Evolutionary conservation across 129 eudicot species (phyloP), one percentile per base, ranked within the genome.

Genomic region (Escallonia rubra): DNA sequence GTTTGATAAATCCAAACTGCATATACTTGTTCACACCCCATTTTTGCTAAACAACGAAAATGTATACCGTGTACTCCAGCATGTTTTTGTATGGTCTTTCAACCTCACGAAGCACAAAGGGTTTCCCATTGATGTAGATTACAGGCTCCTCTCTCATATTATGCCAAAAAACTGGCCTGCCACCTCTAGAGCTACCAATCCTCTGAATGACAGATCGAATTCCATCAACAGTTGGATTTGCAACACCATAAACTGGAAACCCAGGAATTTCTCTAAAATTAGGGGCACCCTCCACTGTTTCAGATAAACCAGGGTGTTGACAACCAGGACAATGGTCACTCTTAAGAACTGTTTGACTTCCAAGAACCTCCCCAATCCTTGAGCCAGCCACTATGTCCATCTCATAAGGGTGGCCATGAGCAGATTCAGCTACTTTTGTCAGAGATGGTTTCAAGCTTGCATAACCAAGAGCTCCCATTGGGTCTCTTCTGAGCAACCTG

Each of bases 111-210:
- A 92, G 98, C 70, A 92, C 98, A 55, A 92, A 92, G 40, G 98
- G 98, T 72, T 84, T 92, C 49, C 98, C 98, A 59, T 88, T 92
- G 38, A 92, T 92, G 86, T 92, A 92, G 60, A 92, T 85, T 66
- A 92, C 95, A 39, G 96, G 98, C 63, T 92, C 98, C 83, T 92
- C 98, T 77, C 98, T 77, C 98, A 92, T 92, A 75, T 92, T 92
- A 72, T 92, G 98, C 98, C 98, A 92, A 73, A 92, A 82, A 65
- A 92, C 87, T 9, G 98, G 87, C 41, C 98, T 80, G 52, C 91
- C 98, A 41, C 74, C 83, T 74, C 60, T 85, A 53, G 84, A 78
- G 80, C 96, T 82, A 69, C 98, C 91, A 58, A 92, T 81, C 65
- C 95, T 79, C 74, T 76, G 89, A 61, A 92, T 86, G 67, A 92